These are phyloP conservation scores for Leccinellum albellum DNA, from an alignment of 768 basidiomycete genomes.

Conservation along the genomic window DNA sequence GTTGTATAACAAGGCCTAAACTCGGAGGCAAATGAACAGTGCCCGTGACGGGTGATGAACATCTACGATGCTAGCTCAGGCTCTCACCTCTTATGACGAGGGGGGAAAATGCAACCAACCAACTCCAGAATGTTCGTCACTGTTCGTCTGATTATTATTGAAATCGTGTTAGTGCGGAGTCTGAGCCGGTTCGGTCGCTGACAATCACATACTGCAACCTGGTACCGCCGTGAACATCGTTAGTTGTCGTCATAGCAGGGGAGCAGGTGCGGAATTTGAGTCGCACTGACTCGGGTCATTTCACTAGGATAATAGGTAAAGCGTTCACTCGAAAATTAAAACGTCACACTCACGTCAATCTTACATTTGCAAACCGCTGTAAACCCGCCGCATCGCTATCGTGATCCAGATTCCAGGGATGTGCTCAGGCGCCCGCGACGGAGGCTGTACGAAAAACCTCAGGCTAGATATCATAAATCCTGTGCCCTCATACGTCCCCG, in stretches of 20 bases:
- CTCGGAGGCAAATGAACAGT: no score
- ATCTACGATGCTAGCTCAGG: no score
- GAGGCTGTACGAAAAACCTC: slow-evolving; percentile 2
- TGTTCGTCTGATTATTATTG: not conserved
- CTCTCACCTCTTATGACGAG: not conserved
- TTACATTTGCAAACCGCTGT: not conserved
- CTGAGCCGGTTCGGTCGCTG: not conserved
- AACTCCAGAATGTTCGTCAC: not conserved
- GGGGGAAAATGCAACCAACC: not conserved
- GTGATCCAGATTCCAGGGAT: not conserved
- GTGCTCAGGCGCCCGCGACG: not conserved
- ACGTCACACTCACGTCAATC: not conserved
- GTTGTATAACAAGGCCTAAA: no score
- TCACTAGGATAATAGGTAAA: no score
- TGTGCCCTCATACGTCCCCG: not conserved
- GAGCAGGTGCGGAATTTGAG: not conserved
- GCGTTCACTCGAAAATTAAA: not conserved
- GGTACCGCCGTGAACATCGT: not conserved
- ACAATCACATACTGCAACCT: not conserved
- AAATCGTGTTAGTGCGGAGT: not conserved
- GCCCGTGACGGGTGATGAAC: no score
- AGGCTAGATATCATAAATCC: not conserved
- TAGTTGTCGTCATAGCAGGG: not conserved
- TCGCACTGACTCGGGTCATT: not conserved
- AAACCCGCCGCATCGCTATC: slow-evolving; percentile 10